These are phyloP conservation scores for Botrytis aclada DNA, from an alignment of 2,329 filamentous ascomycete species.

Conservation along the genomic window DNA sequence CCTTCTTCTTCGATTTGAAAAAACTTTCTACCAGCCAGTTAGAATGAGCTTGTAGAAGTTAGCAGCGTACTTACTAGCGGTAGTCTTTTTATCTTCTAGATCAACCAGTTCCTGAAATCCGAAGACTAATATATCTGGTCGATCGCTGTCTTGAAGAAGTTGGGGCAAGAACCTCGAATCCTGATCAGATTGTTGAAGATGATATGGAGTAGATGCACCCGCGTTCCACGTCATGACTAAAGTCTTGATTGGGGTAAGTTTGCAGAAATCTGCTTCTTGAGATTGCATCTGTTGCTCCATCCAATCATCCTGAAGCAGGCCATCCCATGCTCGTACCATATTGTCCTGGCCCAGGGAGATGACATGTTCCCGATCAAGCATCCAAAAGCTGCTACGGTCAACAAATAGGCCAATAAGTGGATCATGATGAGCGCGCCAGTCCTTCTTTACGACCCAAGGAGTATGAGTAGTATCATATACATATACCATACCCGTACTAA, in stretches of 20 bases:
- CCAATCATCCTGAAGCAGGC: conserved; percentile 89
- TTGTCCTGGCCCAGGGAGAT: conserved; percentile 86
- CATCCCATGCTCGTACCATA: conserved; percentile 83
- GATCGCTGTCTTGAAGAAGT: conserved; percentile 69
- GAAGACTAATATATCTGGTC: conserved; percentile 89
- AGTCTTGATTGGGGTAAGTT: conserved; percentile 76
- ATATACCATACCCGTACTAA: conserved; percentile 89
- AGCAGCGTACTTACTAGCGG: conserved; percentile 63
- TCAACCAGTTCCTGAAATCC: conserved; percentile 99
- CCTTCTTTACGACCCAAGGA: conserved; percentile 91
- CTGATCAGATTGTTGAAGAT: conserved; percentile 65
- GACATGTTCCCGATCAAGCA: conserved; percentile 78
- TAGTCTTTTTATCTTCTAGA: conserved; percentile 93
- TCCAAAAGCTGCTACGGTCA: conserved; percentile 81
- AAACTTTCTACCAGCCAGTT: conserved; percentile 61
- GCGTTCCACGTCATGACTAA: conserved; percentile 95
- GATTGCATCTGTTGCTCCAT: conserved; percentile 86
- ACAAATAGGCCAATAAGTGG: conserved; percentile 74
- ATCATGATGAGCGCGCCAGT: conserved; percentile 82
- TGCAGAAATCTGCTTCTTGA: conserved; percentile 77
- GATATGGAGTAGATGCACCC: conserved; percentile 87
- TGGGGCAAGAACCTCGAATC: conserved; percentile 79
- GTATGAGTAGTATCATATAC: conserved; percentile 80
- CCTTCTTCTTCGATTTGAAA: conserved; percentile 86
- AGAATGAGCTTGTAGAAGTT: conserved; percentile 27